Evolutionary conservation across 1,284 basidiomycete species (phyloP), one percentile per base, ranked within the genome.

Genomic region (Trametes pubescens): DNA sequence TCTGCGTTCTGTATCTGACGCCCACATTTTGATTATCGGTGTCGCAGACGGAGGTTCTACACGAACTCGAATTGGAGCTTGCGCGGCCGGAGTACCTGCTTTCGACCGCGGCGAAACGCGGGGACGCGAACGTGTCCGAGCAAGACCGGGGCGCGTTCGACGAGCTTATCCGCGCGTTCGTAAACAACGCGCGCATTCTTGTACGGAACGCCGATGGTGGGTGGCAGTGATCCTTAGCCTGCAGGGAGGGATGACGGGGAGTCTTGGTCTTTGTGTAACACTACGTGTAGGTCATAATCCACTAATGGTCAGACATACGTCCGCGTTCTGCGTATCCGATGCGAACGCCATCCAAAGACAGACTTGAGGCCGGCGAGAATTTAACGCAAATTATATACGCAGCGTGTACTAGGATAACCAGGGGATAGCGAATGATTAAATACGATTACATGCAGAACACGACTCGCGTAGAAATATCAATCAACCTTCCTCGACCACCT

Each of bases 91-190:
- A 83, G 11, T 79, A 91, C 43, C 76, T 93, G 14, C 75, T 90
- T 13, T 79, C 84, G 11, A 81, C 85, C 2, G 89, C 88, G 0
- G 76, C 80, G 38, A 86, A 84, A 69, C 82, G 91, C 29, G 83
- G 81, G 14, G 88, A 91, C 65, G 80, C 80, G 24, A 82, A 79
- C 65, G 80, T 78, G 21, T 71, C 86, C 4, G 88, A 91, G 70
- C 75, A 80, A 43, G 91, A 92, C 70, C 83, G 86, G n/a, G 83
- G 80, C 65, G 89, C 89, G 11, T 93, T 92, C 72, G 91, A 93
- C 71, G 91, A 93, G 71, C 82, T 93, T 52, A 89, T 93, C 57
- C 85, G 91, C 38, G 91, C 90, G n/a, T 92, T 93, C 69, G 91
- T 93, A 48, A 93, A 93, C 70, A 93, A 93, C 69, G 85, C 89